phyloP scores from a whole-genome alignment of 2,329 filamentous ascomycete species.

The Nannizziopsis arthrosporioides region DNA sequence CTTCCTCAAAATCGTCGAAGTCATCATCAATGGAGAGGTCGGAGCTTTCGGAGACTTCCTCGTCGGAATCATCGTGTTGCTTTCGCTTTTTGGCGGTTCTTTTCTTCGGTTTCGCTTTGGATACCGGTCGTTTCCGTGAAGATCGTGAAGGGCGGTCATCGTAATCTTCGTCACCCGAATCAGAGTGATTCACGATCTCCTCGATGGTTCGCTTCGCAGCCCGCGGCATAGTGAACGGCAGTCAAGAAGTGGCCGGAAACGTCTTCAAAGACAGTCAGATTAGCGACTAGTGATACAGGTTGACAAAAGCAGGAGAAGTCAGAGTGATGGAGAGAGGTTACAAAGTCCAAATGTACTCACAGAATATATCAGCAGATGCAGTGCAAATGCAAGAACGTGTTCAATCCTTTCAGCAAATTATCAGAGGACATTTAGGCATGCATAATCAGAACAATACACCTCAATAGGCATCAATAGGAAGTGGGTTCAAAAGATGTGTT shows the following conservation, averaged over 20 bases:
- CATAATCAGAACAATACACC: no score
- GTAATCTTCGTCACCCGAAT: slow-evolving; percentile 34
- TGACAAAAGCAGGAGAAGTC: not conserved
- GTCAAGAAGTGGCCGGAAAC: slow-evolving; percentile 9
- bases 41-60: slow-evolving; percentile 35
- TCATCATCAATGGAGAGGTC: slow-evolving; percentile 9
- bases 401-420: no score
- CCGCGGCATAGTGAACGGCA: slow-evolving; percentile 23
- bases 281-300: slow-evolving; percentile 3
- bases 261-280: slow-evolving; percentile 12
- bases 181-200: slow-evolving; percentile 33
- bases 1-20: slow-evolving; percentile 29
- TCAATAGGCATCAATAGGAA: no score
- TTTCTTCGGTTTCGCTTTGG: slow-evolving; percentile 24
- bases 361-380: no score
- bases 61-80: slow-evolving; percentile 35
- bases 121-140: slow-evolving; percentile 20
- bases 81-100: slow-evolving; percentile 24
- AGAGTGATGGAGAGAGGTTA: not conserved
- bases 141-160: slow-evolving; percentile 25
- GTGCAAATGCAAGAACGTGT: no score
- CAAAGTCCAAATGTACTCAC: no score
- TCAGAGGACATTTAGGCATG: no score
- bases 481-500: not conserved
- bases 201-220: slow-evolving; percentile 32